Evolutionary conservation across 352 stramenopile species (phyloP).

Genomic region (Globisporangium spinosum): DNA sequence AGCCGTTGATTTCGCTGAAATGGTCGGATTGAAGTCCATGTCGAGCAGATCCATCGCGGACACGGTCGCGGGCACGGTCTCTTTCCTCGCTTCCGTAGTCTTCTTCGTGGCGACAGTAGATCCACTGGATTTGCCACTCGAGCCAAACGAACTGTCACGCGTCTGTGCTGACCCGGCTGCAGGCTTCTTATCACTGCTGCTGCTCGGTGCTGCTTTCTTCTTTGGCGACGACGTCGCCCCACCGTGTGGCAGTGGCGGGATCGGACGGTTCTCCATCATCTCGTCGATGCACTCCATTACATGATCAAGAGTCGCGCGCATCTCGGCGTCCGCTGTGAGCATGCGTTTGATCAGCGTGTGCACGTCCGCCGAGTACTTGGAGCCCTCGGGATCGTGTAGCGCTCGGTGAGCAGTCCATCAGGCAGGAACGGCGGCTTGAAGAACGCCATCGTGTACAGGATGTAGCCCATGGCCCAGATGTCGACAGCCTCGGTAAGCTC

Average conservation of each 20-base stretch:
- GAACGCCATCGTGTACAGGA: constrained; percentile 95
- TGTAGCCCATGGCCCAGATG: constrained; percentile 93
- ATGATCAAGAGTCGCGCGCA: constrained; percentile 89
- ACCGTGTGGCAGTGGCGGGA: constrained; percentile 28
- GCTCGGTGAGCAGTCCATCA: constrained; percentile 91
- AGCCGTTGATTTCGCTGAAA: constrained; percentile 26
- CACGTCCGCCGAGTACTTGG: constrained; percentile 86
- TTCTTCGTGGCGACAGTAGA: constrained; percentile 26
- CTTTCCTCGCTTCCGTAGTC: constrained; percentile 54
- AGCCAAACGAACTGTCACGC: not conserved
- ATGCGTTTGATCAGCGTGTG: constrained; percentile 90
- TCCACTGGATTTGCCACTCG: constrained; percentile 8
- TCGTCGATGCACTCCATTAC: constrained; percentile 89
- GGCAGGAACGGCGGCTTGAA: constrained; percentile 95
- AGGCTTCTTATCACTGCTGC: not conserved
- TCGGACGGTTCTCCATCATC: constrained; percentile 38
- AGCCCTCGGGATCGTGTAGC: constrained; percentile 90
- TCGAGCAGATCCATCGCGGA: constrained; percentile 48
- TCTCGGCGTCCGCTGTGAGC: constrained; percentile 88
- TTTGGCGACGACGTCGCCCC: constrained; percentile 23
- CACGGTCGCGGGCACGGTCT: constrained; percentile 29
- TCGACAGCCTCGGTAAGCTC: constrained; percentile 92
- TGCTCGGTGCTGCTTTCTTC: constrained; percentile 16
- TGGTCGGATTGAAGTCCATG: constrained; percentile 65
- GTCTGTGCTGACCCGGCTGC: not conserved